A percentile compares a stretch with the other conserved stretches of the same genome.
Evolutionary conservation across 768 basidiomycete species (phyloP).

Genomic region (Leccinum imitatum): DNA sequence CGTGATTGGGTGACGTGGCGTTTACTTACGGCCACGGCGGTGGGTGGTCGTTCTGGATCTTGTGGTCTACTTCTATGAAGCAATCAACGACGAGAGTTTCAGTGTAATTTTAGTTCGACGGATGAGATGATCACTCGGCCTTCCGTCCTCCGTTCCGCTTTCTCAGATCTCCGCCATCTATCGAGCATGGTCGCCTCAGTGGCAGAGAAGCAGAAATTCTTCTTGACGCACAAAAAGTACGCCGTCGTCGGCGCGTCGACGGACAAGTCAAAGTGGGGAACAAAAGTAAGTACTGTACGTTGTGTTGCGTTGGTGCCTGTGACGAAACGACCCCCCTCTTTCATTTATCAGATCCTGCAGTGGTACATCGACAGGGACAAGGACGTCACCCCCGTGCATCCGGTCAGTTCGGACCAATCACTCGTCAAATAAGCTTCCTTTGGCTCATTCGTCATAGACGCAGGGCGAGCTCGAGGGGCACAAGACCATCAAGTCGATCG

Average conservation of each 20-base stretch:
- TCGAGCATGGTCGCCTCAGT: slow-evolving; percentile 27
- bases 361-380: slow-evolving; percentile 69
- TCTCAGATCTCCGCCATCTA: slow-evolving; percentile 6
- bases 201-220: slow-evolving; percentile 48
- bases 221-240: slow-evolving; percentile 61
- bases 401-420: slow-evolving; percentile 41
- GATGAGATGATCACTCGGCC: slow-evolving; percentile 4
- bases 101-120: neutral
- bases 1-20: slow-evolving; percentile 18
- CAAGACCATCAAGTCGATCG: slow-evolving; percentile 52
- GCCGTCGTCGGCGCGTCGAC: slow-evolving; percentile 86
- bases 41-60: neutral
- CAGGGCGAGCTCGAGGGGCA: slow-evolving; percentile 69
- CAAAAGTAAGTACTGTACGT: slow-evolving; percentile 47
- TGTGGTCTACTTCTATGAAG: neutral
- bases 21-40: neutral
- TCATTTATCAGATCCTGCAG: slow-evolving; percentile 52
- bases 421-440: neutral
- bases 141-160: slow-evolving; percentile 5
- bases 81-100: neutral
- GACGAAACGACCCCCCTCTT: neutral
- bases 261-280: slow-evolving; percentile 76
- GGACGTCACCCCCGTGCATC: slow-evolving; percentile 72
- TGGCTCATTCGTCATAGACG: slow-evolving; percentile 45
- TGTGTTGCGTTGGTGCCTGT: neutral